Evolutionary conservation across 352 stramenopile species (phyloP).

Genomic region (Plasmopara muralis): DNA sequence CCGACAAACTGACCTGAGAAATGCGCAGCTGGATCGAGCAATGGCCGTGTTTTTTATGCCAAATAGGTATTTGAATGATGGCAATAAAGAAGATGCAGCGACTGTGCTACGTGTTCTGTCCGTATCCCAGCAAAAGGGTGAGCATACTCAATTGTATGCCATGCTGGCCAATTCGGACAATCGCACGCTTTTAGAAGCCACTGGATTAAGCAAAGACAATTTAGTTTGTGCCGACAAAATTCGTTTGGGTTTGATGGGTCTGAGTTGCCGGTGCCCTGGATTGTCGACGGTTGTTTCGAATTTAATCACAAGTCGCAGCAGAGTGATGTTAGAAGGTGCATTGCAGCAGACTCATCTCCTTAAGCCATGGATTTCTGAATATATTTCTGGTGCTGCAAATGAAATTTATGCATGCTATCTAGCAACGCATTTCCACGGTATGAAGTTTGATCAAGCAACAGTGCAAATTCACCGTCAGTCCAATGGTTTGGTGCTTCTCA

Average conservation of each 20-base stretch:
- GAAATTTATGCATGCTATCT: constrained; percentile 77
- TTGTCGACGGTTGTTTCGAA: constrained; percentile 83
- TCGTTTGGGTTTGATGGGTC: constrained; percentile 75
- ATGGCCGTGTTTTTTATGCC: constrained; percentile 81
- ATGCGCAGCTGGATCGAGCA: constrained; percentile 52
- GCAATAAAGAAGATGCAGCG: constrained; percentile 72
- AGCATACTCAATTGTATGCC: constrained; percentile 67
- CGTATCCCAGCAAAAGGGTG: constrained; percentile 54
- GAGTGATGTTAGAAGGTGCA: constrained; percentile 23
- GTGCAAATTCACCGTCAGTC: constrained; percentile 67
- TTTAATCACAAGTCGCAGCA: constrained; percentile 69
- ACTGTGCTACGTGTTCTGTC: constrained; percentile 78
- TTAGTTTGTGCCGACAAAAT: constrained; percentile 78
- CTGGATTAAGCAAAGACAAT: constrained; percentile 58
- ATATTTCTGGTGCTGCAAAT: constrained; percentile 66
- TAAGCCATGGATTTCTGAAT: constrained; percentile 65
- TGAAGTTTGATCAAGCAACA: constrained; percentile 70
- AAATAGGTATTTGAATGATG: constrained; percentile 76
- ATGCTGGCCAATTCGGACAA: constrained; percentile 85
- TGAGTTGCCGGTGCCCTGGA: constrained; percentile 75
- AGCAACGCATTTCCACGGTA: constrained; percentile 44
- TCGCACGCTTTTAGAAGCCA: constrained; percentile 64
- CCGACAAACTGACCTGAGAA: constrained; percentile 41
- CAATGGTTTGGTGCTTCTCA: constrained; percentile 62
- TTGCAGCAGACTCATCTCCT: constrained; percentile 14